Base-by-base conservation (phyloP, 768 basidiomycete species). In the Podaxis mareebaensis region DNA sequence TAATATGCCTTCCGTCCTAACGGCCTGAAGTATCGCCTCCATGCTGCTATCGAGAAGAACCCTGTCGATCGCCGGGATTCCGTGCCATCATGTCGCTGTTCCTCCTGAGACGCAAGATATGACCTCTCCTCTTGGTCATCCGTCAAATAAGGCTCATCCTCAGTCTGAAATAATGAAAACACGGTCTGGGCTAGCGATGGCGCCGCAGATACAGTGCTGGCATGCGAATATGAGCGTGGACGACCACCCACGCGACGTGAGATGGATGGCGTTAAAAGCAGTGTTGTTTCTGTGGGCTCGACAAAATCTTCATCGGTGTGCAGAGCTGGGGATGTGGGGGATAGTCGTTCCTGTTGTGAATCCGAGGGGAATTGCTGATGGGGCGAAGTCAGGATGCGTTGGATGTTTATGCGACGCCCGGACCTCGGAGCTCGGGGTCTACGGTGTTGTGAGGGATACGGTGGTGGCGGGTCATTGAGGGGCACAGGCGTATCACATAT, bases 171-270 rank as follows among this genome's bases (percentile, higher is more conserved):
- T n/a, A 92, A 79, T 0, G 89, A 90, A 3, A 88, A 69, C 40
- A 92, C 74, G 0, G 88, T 92, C 38, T 89, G 91, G 4, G 85
- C 83, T 8, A 93, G 76, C 2, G 88, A 90, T 4, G 87, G 88
- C 2, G 87, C 82, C 12, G 74, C 78, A 3, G 88, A 90, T 6
- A 71, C 77, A 0, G 73, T 74, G 74, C 87, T 89, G 0, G 83
- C 77, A 63, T 83, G 78, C 1, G 90, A 92, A 58, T 80, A 69
- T 2, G 90, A 82, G 28, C 88, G 82, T 53, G 78, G 81, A 12
- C 89, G 75, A 7, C 70, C 73, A 3, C 54, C 48, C 22, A 60
- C 66, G 10, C 68, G 70, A 38, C 70, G 77, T 40, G 39, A 57
- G 28, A 58, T 38, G 15, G 74, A 64, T 13, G 71, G 70, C 36